Conservation (phyloP, 176 grass and related monocot genomes). For the Ananas comosus region DNA sequence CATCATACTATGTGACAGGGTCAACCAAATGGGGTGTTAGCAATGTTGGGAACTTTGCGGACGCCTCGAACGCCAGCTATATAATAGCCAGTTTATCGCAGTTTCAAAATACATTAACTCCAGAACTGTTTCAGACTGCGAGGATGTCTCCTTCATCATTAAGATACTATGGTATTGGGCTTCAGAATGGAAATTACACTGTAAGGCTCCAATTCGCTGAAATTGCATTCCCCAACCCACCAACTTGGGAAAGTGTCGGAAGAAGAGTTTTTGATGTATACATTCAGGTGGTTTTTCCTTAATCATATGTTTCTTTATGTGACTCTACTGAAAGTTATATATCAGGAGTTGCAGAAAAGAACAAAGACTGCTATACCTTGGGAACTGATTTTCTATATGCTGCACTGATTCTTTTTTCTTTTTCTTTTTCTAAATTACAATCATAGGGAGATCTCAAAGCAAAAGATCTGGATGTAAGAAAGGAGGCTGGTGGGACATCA, state of each 20-base stretch:
- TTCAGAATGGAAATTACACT: conserved; percentile 47
- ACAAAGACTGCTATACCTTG: background rate
- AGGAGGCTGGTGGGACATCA: conserved; percentile 12
- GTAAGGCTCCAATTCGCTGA: conserved; percentile 36
- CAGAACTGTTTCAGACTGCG: conserved; percentile 29
- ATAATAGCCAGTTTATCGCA: conserved; percentile 5
- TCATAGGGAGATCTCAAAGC: conserved; percentile 20
- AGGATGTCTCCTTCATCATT: conserved; percentile 33
- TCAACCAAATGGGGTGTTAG: conserved; percentile 35
- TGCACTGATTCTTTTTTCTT: background rate
- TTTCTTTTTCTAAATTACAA: background rate
- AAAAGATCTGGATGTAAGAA: conserved; percentile 32
- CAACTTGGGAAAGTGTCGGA: conserved; percentile 25
- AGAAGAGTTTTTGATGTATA: conserved; percentile 46
- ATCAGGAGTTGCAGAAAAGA: background rate
- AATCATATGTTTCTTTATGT: background rate
- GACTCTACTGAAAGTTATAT: background rate
- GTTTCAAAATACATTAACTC: conserved; percentile 25
- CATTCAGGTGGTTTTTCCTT: conserved; percentile 28
- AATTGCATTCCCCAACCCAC: conserved; percentile 13
- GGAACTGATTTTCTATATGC: too few relatives aligned
- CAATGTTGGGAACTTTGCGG: conserved; percentile 23
- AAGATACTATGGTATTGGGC: conserved; percentile 31
- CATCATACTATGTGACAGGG: conserved; percentile 49
- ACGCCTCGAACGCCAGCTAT: background rate